Conservation (phyloP, 108 stramenopile species). For the Cyclostephanos tholiformis region DNA sequence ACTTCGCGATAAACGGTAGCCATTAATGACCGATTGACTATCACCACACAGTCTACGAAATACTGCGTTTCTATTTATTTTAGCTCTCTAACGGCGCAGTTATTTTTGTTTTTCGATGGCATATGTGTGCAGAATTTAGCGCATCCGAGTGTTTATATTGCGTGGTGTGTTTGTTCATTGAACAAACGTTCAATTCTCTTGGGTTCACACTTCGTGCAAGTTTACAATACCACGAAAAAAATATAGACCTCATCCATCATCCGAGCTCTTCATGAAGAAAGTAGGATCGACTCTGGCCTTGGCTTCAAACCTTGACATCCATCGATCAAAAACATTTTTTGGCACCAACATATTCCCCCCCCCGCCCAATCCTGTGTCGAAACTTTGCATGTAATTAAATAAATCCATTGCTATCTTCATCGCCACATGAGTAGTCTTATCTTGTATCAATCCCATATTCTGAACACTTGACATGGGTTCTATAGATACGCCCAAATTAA, state of each 20-base stretch:
- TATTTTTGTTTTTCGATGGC: background rate
- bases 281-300: conserved; percentile 76
- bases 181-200: background rate
- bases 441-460: conserved; percentile 55
- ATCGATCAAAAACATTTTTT: conserved; percentile 84
- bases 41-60: background rate
- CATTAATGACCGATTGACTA: background rate
- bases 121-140: background rate
- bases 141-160: background rate
- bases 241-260: background rate
- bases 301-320: conserved; percentile 80
- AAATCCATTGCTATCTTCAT: conserved; percentile 85
- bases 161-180: background rate
- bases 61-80: background rate
- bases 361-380: conserved; percentile 59
- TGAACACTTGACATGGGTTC: conserved; percentile 70
- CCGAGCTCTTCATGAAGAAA: conserved; percentile 74
- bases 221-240: background rate
- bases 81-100: background rate
- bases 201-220: too few species aligned
- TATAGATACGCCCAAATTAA: conserved; percentile 77
- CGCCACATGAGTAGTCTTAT: conserved; percentile 70
- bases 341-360: conserved; percentile 74
- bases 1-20: background rate
- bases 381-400: conserved; percentile 79